Evolutionary conservation across 192 early-diverging fungal genomes (phyloP).

Genomic region (Dissophora globulifera): DNA sequence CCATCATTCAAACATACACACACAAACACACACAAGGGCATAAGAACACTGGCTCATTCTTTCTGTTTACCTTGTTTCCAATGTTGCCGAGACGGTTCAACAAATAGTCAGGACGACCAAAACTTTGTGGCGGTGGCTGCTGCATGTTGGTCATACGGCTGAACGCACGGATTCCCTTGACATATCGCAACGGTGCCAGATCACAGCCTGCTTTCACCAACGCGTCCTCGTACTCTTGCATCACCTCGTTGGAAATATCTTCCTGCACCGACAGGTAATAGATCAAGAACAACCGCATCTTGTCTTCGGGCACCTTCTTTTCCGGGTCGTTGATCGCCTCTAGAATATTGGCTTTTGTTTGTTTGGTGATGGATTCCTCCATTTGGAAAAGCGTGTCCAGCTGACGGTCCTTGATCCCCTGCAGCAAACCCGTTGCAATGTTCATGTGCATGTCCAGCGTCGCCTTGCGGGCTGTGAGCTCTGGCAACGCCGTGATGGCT

Average conservation of each 20-base stretch:
- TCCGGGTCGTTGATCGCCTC: constrained; percentile 86
- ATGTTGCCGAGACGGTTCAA: constrained; percentile 75
- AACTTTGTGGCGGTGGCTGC: constrained; percentile 54
- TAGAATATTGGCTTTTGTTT: constrained; percentile 80
- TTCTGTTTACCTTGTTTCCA: constrained; percentile 68
- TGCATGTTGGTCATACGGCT: constrained; percentile 70
- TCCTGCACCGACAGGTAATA: constrained; percentile 82
- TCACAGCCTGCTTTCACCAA: constrained; percentile 79
- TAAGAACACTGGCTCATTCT: too few relatives aligned
- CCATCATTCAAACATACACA: too few relatives aligned
- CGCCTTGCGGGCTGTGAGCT: constrained; percentile 93
- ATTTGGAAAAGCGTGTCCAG: constrained; percentile 94
- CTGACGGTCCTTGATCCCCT: constrained; percentile 91
- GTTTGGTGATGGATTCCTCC: constrained; percentile 89
- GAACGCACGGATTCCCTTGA: constrained; percentile 76
- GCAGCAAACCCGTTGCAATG: constrained; percentile 90
- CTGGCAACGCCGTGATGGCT: constrained; percentile 93
- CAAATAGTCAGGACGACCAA: constrained; percentile 62
- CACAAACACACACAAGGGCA: too few relatives aligned
- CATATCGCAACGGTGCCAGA: constrained; percentile 80
- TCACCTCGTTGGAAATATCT: constrained; percentile 82
- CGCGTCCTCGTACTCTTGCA: constrained; percentile 86
- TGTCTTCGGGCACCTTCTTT: constrained; percentile 87
- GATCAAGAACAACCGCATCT: constrained; percentile 89
- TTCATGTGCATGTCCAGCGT: constrained; percentile 99